Conservation (phyloP, 2,329 filamentous ascomycete genomes). For the Acarospora socialis region DNA sequence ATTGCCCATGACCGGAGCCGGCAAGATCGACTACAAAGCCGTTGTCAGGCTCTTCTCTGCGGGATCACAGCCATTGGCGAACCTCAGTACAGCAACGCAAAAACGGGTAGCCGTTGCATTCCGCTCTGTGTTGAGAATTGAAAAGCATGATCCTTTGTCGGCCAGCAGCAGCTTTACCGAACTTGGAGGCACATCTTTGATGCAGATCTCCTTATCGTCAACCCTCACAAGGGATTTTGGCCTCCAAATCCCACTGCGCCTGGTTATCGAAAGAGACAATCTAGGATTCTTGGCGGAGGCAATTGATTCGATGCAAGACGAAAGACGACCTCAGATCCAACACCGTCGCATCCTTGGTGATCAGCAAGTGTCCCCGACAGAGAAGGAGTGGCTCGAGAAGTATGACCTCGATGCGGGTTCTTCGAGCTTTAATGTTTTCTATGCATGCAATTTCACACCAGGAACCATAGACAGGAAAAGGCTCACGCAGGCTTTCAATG, state of each 20-base stretch:
- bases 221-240: conserved; percentile 8
- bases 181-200: conserved; percentile 19
- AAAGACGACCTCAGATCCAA: too few relatives aligned
- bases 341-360: too few relatives aligned
- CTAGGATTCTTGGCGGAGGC: background rate
- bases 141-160: conserved; percentile 7
- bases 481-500: conserved; percentile 15
- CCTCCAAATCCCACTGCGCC: conserved; percentile 10
- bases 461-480: conserved; percentile 10
- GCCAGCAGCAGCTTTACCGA: conserved; percentile 15
- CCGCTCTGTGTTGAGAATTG: conserved; percentile 10
- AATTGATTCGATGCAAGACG: background rate
- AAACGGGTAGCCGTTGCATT: conserved; percentile 5
- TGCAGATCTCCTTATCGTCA: conserved; percentile 14
- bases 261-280: conserved; percentile 10
- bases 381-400: background rate
- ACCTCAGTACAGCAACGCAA: background rate
- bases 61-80: background rate
- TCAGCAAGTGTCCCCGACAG: background rate
- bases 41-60: conserved; percentile 13
- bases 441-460: conserved; percentile 3
- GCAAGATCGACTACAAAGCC: conserved; percentile 23
- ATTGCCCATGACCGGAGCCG: conserved; percentile 20
- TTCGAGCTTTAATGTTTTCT: conserved; percentile 20
- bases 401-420: conserved; percentile 5